These are phyloP conservation scores for Paraglomus occultum DNA, from an alignment of 192 early-diverging fungal genomes.

Conservation along the genomic window DNA sequence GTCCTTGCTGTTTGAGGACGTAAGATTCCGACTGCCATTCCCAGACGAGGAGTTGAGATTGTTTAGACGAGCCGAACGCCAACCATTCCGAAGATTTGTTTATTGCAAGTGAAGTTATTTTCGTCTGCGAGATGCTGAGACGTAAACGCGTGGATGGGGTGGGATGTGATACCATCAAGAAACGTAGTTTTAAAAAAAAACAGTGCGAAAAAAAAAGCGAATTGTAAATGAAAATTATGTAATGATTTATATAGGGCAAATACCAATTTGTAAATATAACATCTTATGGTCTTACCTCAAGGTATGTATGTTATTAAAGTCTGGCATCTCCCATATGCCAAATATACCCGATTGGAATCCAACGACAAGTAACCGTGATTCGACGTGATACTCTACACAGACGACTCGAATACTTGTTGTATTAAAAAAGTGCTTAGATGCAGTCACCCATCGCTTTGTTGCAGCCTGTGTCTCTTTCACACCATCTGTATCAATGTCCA, in stretches of 20 bases:
- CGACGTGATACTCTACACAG: conserved; percentile 73
- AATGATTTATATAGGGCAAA: no score
- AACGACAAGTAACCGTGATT: conserved; percentile 74
- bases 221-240: no score
- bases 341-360: conserved; percentile 94
- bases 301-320: conserved; percentile 91
- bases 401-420: conserved; percentile 76
- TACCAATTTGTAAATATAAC: background rate
- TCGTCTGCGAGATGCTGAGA: conserved; percentile 86
- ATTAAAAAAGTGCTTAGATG: conserved; percentile 75
- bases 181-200: background rate
- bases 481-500: conserved; percentile 55
- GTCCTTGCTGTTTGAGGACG: conserved; percentile 98
- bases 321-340: conserved; percentile 97
- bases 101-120: conserved; percentile 86
- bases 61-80: conserved; percentile 86
- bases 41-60: conserved; percentile 98
- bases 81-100: conserved; percentile 96
- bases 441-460: conserved; percentile 52
- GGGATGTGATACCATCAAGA: no score
- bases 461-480: conserved; percentile 46
- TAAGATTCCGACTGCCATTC: conserved; percentile 99
- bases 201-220: background rate
- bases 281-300: conserved; percentile 63
- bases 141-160: no score